Percentiles rank a stretch among this genome's conserved stretches.
phyloP scores from a whole-genome alignment of 352 stramenopile species.

The Vaucheria bursata region DNA sequence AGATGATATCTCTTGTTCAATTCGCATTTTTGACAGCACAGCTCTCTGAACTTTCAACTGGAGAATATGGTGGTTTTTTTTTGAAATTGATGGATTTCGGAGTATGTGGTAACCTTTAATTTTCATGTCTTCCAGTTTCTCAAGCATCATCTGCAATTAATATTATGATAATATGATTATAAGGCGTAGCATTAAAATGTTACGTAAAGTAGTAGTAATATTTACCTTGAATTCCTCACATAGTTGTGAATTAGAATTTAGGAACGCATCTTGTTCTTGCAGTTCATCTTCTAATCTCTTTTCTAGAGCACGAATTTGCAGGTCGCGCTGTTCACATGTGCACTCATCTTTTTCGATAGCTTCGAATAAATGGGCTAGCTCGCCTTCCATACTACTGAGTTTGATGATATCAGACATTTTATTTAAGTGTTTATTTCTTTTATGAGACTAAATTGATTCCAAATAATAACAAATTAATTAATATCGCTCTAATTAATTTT shows the following conservation, averaged over 20 bases:
- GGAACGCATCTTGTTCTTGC: neutral
- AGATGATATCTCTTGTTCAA: too few species aligned
- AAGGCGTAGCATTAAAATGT: too few species aligned
- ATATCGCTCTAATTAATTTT: too few species aligned
- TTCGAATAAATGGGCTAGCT: neutral
- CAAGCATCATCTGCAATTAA: neutral
- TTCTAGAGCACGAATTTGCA: neutral
- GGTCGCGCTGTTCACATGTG: neutral
- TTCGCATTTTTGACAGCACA: too few species aligned
- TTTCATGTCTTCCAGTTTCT: neutral
- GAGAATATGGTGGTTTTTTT: too few species aligned
- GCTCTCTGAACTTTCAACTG: too few species aligned
- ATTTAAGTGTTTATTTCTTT: too few species aligned
- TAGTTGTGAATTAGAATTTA: neutral
- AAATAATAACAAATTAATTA: too few species aligned
- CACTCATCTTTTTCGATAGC: neutral
- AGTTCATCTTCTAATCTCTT: neutral
- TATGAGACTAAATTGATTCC: too few species aligned
- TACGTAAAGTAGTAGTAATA: too few species aligned
- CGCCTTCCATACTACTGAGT: neutral
- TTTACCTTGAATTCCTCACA: constrained; percentile 2
- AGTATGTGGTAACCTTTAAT: neutral
- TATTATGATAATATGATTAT: too few species aligned
- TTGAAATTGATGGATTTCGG: neutral
- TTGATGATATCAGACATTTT: neutral